These are phyloP conservation scores for Dactylellina haptotyla DNA, from an alignment of 2,329 filamentous ascomycete species.

Conservation along the genomic window DNA sequence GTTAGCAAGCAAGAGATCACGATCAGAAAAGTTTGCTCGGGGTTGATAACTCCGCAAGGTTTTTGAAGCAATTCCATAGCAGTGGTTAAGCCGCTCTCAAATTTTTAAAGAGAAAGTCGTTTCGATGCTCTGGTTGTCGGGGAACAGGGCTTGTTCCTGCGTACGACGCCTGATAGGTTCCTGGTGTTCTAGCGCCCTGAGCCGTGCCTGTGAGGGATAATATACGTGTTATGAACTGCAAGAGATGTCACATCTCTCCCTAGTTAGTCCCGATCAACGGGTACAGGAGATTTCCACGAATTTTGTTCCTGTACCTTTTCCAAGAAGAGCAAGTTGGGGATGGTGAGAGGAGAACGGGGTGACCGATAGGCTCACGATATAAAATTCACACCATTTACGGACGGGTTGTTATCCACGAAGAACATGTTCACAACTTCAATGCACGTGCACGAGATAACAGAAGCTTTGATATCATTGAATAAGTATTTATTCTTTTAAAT, in stretches of 20 bases:
- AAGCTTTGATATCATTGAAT: too few relatives aligned
- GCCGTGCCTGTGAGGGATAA: constrained; percentile 41
- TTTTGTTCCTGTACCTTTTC: neutral
- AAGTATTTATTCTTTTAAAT: neutral
- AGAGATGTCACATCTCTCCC: constrained; percentile 31
- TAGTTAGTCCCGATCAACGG: constrained; percentile 20
- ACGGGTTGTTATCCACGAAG: constrained; percentile 8
- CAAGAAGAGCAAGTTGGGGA: neutral
- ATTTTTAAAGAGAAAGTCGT: neutral
- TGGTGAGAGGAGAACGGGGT: neutral
- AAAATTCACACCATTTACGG: constrained; percentile 22
- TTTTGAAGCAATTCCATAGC: neutral
- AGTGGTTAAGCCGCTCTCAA: neutral
- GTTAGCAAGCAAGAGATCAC: constrained; percentile 15
- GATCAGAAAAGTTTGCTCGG: constrained; percentile 5
- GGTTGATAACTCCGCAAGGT: neutral
- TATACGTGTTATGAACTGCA: constrained; percentile 28
- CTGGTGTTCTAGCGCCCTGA: constrained; percentile 23
- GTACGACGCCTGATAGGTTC: constrained; percentile 14
- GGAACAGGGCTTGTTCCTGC: constrained; percentile 23
- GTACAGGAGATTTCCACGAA: neutral
- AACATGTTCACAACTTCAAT: too few relatives aligned
- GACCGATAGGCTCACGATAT: constrained; percentile 14
- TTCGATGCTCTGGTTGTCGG: constrained; percentile 15
- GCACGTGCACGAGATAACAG: neutral